A percentile compares a stretch with the other conserved stretches of the same genome.
These are phyloP conservation scores for Colletotrichum siamense DNA, from an alignment of 2,329 filamentous ascomycete genomes.

Conservation along the genomic window DNA sequence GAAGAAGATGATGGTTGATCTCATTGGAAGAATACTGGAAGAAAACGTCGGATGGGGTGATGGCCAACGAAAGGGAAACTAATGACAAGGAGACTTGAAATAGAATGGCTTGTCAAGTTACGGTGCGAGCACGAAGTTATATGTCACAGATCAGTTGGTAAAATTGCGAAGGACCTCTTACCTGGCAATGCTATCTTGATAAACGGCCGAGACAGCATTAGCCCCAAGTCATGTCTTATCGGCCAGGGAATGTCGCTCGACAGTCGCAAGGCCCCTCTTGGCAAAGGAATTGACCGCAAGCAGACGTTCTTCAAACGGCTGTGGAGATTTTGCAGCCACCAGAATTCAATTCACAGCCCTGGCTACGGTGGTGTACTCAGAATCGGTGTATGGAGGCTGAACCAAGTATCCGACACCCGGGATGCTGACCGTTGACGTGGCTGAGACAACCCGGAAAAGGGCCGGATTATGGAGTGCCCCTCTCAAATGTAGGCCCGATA, in stretches of 20 bases:
- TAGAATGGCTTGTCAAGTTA: not conserved
- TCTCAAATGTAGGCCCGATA: not conserved
- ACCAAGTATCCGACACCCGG: not conserved
- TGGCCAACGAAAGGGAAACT: not conserved
- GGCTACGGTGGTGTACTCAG: rapidly evolving
- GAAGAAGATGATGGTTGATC: not conserved
- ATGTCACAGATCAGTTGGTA: not conserved
- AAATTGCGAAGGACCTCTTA: not conserved
- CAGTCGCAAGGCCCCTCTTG: not conserved
- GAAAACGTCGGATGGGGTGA: not conserved
- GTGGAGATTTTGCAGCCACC: not conserved
- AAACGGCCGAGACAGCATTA: not conserved
- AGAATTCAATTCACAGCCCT: not conserved
- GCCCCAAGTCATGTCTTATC: not conserved
- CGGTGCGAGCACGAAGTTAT: not conserved
- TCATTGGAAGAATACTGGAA: not conserved
- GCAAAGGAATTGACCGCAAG: not conserved
- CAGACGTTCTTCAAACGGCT: not conserved
- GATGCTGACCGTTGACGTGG: not conserved
- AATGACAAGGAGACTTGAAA: not conserved
- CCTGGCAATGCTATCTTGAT: not conserved
- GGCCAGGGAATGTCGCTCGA: not conserved
- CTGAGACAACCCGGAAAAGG: not conserved
- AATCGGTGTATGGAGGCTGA: not conserved
- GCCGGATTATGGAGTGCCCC: not conserved